Percentiles rank a stretch among this genome's conserved stretches.
Evolutionary conservation across 306 rosid species (phyloP).

Genomic region (Inga oerstediana): DNA sequence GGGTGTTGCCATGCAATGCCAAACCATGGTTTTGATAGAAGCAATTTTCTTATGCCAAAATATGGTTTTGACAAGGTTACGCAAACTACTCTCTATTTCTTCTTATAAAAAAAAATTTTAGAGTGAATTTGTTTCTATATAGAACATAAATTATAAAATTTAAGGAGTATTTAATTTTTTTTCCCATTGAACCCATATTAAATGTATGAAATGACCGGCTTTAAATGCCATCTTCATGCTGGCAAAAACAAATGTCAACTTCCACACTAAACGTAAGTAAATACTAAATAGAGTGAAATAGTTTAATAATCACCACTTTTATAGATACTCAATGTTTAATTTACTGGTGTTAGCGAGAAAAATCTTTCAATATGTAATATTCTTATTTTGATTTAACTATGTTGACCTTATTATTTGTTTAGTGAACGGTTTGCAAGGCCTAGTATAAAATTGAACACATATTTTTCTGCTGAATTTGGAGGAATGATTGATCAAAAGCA

Average conservation of each 20-base stretch:
- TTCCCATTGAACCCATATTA: too few relatives aligned
- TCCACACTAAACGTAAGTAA: not conserved
- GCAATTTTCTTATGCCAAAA: not conserved
- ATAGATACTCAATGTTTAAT: not conserved
- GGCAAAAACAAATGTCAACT: too few relatives aligned
- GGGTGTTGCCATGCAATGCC: too few relatives aligned
- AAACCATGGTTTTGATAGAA: too few relatives aligned
- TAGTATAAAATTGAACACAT: not conserved
- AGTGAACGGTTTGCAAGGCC: not conserved
- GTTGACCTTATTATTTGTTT: not conserved
- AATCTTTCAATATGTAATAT: not conserved
- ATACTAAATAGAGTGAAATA: too few relatives aligned
- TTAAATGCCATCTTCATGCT: too few relatives aligned
- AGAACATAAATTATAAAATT: too few relatives aligned
- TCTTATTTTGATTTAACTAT: conserved; percentile 12
- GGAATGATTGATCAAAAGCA: not conserved
- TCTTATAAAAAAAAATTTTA: too few relatives aligned
- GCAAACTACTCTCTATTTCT: too few relatives aligned
- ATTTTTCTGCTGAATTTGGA: conserved; percentile 16
- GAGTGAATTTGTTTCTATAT: too few relatives aligned
- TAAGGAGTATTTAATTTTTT: too few relatives aligned
- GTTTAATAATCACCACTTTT: not conserved
- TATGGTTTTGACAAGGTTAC: not conserved
- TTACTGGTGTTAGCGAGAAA: not conserved
- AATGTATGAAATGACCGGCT: not conserved